Conservation (phyloP, 2,329 filamentous ascomycete genomes). For the Huntiella decipiens region DNA sequence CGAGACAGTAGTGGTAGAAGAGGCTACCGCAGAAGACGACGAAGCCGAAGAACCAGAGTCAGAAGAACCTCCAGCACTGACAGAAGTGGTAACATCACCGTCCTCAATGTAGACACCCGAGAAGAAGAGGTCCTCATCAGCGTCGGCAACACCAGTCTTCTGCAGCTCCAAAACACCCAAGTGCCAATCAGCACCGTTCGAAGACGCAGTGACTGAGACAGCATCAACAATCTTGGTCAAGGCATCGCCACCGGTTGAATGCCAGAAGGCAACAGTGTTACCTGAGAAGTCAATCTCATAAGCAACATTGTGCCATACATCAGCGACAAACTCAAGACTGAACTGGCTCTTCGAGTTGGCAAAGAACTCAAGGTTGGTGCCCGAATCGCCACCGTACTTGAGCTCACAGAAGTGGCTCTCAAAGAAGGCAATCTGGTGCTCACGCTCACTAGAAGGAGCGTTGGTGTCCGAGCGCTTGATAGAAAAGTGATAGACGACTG, state of each 20-base stretch:
- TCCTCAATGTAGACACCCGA: constrained; percentile 51
- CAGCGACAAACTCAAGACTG: constrained; percentile 40
- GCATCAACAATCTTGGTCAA: constrained; percentile 40
- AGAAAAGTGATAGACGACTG: constrained; percentile 54
- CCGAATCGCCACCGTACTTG: constrained; percentile 44
- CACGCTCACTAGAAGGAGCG: constrained; percentile 38
- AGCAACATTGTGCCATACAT: constrained; percentile 56
- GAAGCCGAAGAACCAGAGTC: background rate
- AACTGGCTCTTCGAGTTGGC: constrained; percentile 41
- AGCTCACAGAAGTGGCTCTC: constrained; percentile 59
- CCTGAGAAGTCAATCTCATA: constrained; percentile 51
- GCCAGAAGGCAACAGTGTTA: constrained; percentile 47
- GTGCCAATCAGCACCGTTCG: constrained; percentile 55
- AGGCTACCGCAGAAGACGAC: background rate
- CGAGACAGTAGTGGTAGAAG: background rate
- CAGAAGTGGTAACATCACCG: constrained; percentile 17
- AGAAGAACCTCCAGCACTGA: constrained; percentile 10
- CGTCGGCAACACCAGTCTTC: constrained; percentile 32
- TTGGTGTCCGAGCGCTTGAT: constrained; percentile 41
- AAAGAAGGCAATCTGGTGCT: constrained; percentile 47
- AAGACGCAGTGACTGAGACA: constrained; percentile 39
- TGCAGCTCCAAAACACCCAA: constrained; percentile 49
- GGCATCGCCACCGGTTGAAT: constrained; percentile 41
- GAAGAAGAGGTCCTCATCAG: constrained; percentile 50
- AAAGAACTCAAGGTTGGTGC: constrained; percentile 44